These are phyloP conservation scores for Rugonectria rugulosa DNA, from an alignment of 2,329 filamentous ascomycete genomes.

Conservation along the genomic window DNA sequence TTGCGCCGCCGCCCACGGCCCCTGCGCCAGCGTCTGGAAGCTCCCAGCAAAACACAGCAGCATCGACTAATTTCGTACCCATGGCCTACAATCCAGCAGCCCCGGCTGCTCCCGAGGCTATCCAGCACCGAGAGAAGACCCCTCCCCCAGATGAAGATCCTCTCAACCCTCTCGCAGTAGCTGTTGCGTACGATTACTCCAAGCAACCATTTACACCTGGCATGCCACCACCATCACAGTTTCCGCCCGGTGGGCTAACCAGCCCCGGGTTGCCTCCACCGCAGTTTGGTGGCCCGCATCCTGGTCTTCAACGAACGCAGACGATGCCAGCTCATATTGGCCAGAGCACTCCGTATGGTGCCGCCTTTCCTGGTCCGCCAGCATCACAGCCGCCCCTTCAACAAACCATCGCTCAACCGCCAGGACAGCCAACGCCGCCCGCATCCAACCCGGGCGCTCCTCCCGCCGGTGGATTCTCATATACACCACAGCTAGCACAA, in stretches of 20 bases:
- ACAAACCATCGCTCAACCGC: slow-evolving; percentile 29
- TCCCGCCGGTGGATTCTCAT: slow-evolving; percentile 65
- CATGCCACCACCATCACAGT: slow-evolving; percentile 56
- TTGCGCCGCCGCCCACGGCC: slow-evolving; percentile 35
- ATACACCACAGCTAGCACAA: slow-evolving; percentile 48
- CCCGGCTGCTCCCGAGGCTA: slow-evolving; percentile 75
- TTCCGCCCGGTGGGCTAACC: slow-evolving; percentile 52
- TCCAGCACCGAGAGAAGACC: slow-evolving; percentile 79
- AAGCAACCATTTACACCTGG: slow-evolving; percentile 61
- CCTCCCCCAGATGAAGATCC: slow-evolving; percentile 74
- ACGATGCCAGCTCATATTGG: slow-evolving; percentile 58
- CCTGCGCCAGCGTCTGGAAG: slow-evolving; percentile 27
- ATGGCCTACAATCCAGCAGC: slow-evolving; percentile 83
- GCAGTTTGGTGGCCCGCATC: slow-evolving; percentile 53
- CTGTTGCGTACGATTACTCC: slow-evolving; percentile 64
- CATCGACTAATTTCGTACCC: slow-evolving; percentile 61
- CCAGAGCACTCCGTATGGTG: slow-evolving; percentile 53
- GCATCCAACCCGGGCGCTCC: slow-evolving; percentile 48
- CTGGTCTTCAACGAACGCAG: slow-evolving; percentile 54
- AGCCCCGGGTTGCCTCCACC: slow-evolving; percentile 52
- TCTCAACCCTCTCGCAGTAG: slow-evolving; percentile 64
- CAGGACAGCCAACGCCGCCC: slow-evolving; percentile 43
- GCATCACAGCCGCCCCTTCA: slow-evolving; percentile 47
- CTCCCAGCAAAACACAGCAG: slow-evolving; percentile 7
- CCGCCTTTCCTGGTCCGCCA: slow-evolving; percentile 55